Evolutionary conservation across 2,329 filamentous ascomycete species (phyloP).

Genomic region (Pseudogymnoascus verrucosus): DNA sequence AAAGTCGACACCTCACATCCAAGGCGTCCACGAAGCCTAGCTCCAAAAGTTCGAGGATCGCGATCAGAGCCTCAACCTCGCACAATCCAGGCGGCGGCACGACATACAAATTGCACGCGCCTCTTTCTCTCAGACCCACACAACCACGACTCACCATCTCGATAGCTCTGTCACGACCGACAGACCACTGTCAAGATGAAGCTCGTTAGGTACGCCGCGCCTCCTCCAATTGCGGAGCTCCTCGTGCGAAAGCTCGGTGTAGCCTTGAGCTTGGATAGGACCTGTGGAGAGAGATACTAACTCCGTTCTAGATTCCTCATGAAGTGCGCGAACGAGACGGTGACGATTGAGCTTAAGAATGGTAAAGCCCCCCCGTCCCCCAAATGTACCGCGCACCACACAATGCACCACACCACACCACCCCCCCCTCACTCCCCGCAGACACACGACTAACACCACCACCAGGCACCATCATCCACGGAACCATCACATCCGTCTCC

Average conservation of each 20-base stretch:
- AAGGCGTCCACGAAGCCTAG: not conserved
- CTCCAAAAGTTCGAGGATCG: not conserved
- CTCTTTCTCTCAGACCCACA: not conserved
- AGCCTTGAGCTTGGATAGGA: slow-evolving; percentile 7
- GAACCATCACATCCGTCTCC: slow-evolving; percentile 92
- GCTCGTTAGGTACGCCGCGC: slow-evolving; percentile 75
- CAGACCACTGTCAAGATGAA: slow-evolving; percentile 60
- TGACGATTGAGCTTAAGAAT: slow-evolving; percentile 98
- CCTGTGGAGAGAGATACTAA: slow-evolving; percentile 18
- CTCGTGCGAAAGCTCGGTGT: slow-evolving; percentile 18
- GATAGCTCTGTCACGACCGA: slow-evolving; percentile 1
- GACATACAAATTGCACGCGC: not conserved
- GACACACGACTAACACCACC: slow-evolving; percentile 10
- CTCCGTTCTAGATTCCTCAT: slow-evolving; percentile 72
- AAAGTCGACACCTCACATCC: not conserved
- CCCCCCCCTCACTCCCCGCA: not conserved
- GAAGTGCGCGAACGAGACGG: slow-evolving; percentile 98
- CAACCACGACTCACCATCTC: not conserved
- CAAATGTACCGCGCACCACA: not conserved
- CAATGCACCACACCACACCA: not conserved
- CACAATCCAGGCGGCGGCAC: not conserved
- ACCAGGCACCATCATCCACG: slow-evolving; percentile 85
- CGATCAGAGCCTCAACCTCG: not conserved
- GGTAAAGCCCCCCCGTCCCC: slow-evolving; percentile 41
- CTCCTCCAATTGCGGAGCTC: slow-evolving; percentile 24